Conservation (phyloP, 148 eudicot genomes). For the Spergularia bocconei region DNA sequence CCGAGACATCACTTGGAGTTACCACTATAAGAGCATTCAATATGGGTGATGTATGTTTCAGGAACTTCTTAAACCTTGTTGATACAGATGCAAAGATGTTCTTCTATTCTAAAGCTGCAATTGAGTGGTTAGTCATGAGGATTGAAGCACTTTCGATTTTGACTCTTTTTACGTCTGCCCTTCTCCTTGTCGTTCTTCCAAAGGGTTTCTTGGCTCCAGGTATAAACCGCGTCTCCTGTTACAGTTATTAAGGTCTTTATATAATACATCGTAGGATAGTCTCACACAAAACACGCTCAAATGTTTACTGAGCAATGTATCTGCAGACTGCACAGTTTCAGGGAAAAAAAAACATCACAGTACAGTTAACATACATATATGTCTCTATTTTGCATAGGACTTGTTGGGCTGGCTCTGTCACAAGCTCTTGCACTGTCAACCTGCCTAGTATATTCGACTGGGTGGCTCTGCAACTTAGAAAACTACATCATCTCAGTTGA, state of each 20-base stretch:
- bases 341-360: too few relatives aligned
- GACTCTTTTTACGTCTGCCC: conserved; percentile 50
- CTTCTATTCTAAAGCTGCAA: conserved; percentile 43
- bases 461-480: conserved; percentile 53
- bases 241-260: too few relatives aligned
- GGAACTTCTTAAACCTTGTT: conserved; percentile 46
- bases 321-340: too few relatives aligned
- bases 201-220: conserved; percentile 53
- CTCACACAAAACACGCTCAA: neutral
- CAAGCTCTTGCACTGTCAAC: conserved; percentile 51
- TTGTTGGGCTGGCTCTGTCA: conserved; percentile 76
- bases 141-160: conserved; percentile 62
- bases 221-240: neutral
- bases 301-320: neutral
- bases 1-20: conserved; percentile 54
- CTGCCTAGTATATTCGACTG: conserved; percentile 44
- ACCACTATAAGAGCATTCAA: conserved; percentile 59
- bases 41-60: conserved; percentile 46
- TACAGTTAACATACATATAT: too few relatives aligned
- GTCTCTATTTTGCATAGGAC: conserved; percentile 32
- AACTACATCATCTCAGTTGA: conserved; percentile 58
- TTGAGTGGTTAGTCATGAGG: conserved; percentile 56
- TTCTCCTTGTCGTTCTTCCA: conserved; percentile 47
- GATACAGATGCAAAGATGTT: conserved; percentile 68
- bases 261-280: too few relatives aligned